Conservation (phyloP, 164 flowering plant genomes). For the Vitis rupestris region DNA sequence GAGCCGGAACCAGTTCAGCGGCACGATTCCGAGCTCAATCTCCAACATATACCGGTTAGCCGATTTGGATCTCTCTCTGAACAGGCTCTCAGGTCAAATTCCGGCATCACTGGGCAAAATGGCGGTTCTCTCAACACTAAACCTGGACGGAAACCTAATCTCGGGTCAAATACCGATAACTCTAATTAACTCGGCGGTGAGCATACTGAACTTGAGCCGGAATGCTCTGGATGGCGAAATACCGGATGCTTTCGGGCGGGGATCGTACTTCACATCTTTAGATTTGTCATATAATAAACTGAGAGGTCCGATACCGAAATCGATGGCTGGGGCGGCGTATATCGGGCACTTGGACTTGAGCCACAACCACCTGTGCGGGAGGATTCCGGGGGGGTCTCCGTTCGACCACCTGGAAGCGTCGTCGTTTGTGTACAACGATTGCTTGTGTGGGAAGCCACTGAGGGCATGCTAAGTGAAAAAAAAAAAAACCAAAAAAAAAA, state of each 20-base stretch:
- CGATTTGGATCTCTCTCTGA: slow-evolving; percentile 69
- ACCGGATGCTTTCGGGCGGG: slow-evolving; percentile 67
- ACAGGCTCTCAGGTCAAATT: slow-evolving; percentile 53
- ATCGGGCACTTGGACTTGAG: slow-evolving; percentile 89
- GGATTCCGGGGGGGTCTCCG: slow-evolving; percentile 69
- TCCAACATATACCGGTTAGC: slow-evolving; percentile 64
- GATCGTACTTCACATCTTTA: slow-evolving; percentile 68
- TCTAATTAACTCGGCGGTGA: slow-evolving; percentile 46
- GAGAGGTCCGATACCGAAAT: slow-evolving; percentile 59
- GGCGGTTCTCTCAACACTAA: slow-evolving; percentile 70
- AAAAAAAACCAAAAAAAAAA: too few relatives aligned
- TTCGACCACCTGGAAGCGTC: slow-evolving; percentile 81
- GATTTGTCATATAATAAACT: slow-evolving; percentile 68
- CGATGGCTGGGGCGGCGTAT: slow-evolving; percentile 50
- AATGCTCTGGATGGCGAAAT: slow-evolving; percentile 60
- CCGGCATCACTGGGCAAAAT: slow-evolving; percentile 60
- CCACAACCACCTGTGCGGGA: slow-evolving; percentile 80
- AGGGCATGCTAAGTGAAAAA: slow-evolving; percentile 28
- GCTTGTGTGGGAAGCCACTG: slow-evolving; percentile 91
- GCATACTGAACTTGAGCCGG: slow-evolving; percentile 67
- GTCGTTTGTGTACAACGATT: slow-evolving; percentile 69
- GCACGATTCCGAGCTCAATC: slow-evolving; percentile 60
- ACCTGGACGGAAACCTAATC: slow-evolving; percentile 60
- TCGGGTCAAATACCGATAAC: slow-evolving; percentile 62
- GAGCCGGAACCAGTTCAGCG: slow-evolving; percentile 51